Percentiles rank a stretch among this genome's conserved stretches.
Evolutionary conservation across 352 stramenopile species (phyloP).

Genomic region (Globisporangium perplexum): DNA sequence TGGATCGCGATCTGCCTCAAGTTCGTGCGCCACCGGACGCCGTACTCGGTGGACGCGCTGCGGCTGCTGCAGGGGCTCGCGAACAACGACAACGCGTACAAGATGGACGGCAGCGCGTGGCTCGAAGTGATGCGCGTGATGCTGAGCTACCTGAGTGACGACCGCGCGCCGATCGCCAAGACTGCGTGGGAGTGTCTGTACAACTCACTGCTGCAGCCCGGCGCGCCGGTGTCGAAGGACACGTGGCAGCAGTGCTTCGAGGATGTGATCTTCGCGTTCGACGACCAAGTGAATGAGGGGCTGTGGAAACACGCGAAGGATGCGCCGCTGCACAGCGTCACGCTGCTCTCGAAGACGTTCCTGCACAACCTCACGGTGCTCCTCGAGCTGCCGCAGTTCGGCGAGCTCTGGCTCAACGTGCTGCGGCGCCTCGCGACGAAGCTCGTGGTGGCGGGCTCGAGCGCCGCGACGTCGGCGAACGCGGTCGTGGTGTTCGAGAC

Average conservation of each 20-base stretch:
- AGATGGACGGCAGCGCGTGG: constrained; percentile 67
- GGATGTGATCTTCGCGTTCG: constrained; percentile 85
- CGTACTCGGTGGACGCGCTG: constrained; percentile 70
- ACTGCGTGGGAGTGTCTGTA: constrained; percentile 82
- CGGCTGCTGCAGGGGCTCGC: constrained; percentile 69
- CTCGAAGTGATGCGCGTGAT: constrained; percentile 85
- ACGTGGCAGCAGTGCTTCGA: constrained; percentile 84
- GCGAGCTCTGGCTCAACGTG: constrained; percentile 72
- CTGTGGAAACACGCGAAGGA: constrained; percentile 51
- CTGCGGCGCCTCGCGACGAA: constrained; percentile 70
- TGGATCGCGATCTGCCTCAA: constrained; percentile 79
- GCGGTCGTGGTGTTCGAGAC: constrained; percentile 77
- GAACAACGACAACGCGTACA: constrained; percentile 68
- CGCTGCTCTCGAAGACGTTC: constrained; percentile 83
- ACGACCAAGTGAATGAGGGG: constrained; percentile 70
- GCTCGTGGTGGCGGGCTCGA: constrained; percentile 27
- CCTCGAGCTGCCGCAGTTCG: constrained; percentile 58
- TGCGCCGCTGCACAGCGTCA: constrained; percentile 74
- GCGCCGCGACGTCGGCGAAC: constrained; percentile 22
- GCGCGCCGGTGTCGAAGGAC: constrained; percentile 56
- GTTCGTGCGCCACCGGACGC: constrained; percentile 74
- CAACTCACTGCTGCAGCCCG: constrained; percentile 71
- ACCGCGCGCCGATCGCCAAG: constrained; percentile 69
- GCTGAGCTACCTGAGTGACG: constrained; percentile 78
- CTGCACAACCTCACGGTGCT: constrained; percentile 78